Evolutionary conservation across 2,329 filamentous ascomycete genomes (phyloP), one percentile per base, ranked within the genome.

Genomic region (Scedosporium minutisporum): DNA sequence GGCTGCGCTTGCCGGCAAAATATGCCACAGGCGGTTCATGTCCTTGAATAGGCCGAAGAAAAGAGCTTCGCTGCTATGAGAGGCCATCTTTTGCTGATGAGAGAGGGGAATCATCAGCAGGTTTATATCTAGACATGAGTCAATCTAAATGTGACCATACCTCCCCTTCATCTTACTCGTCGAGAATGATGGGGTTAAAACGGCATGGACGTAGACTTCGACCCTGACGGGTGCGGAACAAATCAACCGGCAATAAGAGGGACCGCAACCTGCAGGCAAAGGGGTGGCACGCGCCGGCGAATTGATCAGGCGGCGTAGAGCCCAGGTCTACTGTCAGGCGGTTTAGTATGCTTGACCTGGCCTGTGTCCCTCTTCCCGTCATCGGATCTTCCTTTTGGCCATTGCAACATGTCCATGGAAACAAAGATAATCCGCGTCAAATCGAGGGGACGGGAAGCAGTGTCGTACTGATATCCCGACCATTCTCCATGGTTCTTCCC

Each of bases 71-170:
- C 16, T 48, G 21, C 51, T 14, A 10, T 27, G 51, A 55, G 51
- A 23, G 23, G 12, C 51, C 51, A 23, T 55, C 51, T 6, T 27
- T 7, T 14, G 18, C 23, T 27, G 12, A 55, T 14, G 12, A 23
- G 23, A 25, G 23, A 27, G 51, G 51, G 55, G 55, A 33, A 16
- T 27, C 55, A 58, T 58, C 55, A 58, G 33, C 51, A 55, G 51
- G 18, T 55, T 55, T 55, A 55, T 55, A 55, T 55, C 51, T 55
- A 23, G 51, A 29, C 51, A 41, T 9, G 55, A 23, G 25, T 58
- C 55, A 58, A 58, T 58, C 55, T 58, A 58, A 58, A 7, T 58
- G 25, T 33, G 27, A 58, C 55, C 14, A 58, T 38, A 23, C 55
- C 16, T 58, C 25, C 55, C 55, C 29, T 58, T 58, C 55, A 58